phyloP scores from a whole-genome alignment of 306 rosid genomes.

The Prunus davidiana region DNA sequence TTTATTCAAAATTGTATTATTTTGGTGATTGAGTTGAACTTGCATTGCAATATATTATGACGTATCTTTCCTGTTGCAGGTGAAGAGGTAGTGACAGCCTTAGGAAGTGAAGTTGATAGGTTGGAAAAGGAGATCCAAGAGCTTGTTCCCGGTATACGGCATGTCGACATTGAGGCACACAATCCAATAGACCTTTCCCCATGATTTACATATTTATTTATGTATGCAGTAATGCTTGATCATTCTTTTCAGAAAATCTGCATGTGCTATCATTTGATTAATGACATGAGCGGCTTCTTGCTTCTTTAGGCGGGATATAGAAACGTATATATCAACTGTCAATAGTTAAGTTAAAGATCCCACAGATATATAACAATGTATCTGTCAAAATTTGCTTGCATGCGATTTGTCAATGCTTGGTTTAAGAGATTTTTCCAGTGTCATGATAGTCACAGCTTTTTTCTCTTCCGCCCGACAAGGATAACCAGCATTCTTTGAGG shows the following conservation, averaged over 20 bases:
- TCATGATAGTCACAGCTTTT: not conserved
- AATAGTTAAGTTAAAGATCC: not conserved
- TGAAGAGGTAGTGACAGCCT: slow-evolving; percentile 94
- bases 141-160: slow-evolving; percentile 92
- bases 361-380: not conserved
- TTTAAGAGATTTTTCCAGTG: not conserved
- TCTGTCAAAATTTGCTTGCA: not conserved
- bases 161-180: slow-evolving; percentile 97
- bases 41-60: not conserved
- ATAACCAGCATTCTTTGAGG: not conserved
- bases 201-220: slow-evolving; percentile 22
- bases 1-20: slow-evolving; percentile 1
- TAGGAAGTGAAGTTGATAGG: slow-evolving; percentile 98
- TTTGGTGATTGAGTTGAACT: slow-evolving; percentile 12
- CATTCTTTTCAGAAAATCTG: slow-evolving; percentile 3
- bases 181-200: slow-evolving; percentile 59
- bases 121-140: slow-evolving; percentile 86
- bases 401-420: not conserved
- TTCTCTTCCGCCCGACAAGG: not conserved
- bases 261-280: not conserved
- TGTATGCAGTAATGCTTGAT: slow-evolving; percentile 1
- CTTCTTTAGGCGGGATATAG: not conserved
- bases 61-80: slow-evolving; percentile 40
- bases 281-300: slow-evolving; percentile 1
- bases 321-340: not conserved